Base-by-base conservation (phyloP, 495 filamentous ascomycete species). In the Cryomyces antarcticus region DNA sequence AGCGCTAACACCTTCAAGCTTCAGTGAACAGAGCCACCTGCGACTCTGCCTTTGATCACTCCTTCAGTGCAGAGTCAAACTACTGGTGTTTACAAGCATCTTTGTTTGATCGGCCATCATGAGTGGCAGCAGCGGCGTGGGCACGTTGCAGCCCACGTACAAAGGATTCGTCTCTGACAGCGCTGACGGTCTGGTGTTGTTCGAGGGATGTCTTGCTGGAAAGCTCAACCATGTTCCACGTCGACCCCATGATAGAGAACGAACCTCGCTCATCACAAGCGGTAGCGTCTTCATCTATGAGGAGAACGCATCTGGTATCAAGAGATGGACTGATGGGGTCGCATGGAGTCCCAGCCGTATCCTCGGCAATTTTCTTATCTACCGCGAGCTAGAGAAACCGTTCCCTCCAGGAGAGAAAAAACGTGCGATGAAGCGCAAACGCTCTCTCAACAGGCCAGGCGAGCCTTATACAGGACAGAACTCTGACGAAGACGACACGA, bases 271-370 rank as follows among this genome's bases (percentile, higher is more conserved):
- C 35, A 87, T 93, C 51, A 70, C 67, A 45, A 92, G 82, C 52
- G 87, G 87, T 24, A 77, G 78, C 42, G 71, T 93, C 7, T 88
- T 93, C 57, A 80, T 93, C 49, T 93, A 93, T 59, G 82, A 89
- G 53, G 83, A 93, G 54, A 74, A 80, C 43, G 75, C 80, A 0
- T 88, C 85, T 1, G 82, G 81, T 2, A 92, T 94, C 59, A 92
- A 88, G 62, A 71, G 87, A 35, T 94, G 87, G 87, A 94, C 87
- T 0, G 87, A 95, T 56, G 84, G 85, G 3, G 70, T 82, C 9
- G 73, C 74, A 12, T 94, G 87, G 87, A 88, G 81, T 52, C 85
- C 87, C 0, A 92, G 85, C 56, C 77, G 87, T 11, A 87, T 93
- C 31, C 61, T 89, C 37, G 79, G 77, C 37, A 93, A 93, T 51